phyloP scores from a whole-genome alignment of 371 early-diverging fungal genomes.

The Syncephalis fuscata region DNA sequence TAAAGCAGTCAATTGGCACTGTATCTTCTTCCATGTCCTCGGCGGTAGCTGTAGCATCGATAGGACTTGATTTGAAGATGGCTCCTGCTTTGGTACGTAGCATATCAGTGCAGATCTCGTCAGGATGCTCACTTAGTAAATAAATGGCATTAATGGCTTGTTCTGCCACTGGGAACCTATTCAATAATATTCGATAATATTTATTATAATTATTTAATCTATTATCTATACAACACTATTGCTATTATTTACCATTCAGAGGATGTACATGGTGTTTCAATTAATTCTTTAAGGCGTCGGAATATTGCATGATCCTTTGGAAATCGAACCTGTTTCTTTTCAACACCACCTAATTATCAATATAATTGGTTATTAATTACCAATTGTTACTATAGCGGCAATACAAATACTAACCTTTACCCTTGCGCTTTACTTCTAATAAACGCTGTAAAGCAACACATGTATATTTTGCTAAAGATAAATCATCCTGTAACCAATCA shows the following conservation, averaged over 20 bases:
- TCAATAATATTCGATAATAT: neutral
- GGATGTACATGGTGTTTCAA: constrained; percentile 35
- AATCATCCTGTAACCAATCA: constrained; percentile 43
- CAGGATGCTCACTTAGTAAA: constrained; percentile 74
- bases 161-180: constrained; percentile 77
- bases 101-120: constrained; percentile 52
- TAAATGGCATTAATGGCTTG: constrained; percentile 86
- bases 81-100: constrained; percentile 36
- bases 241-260: constrained; percentile 43
- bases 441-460: constrained; percentile 79
- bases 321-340: constrained; percentile 38
- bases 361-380: no score
- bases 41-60: neutral
- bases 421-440: constrained; percentile 11
- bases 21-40: constrained; percentile 1
- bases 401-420: no score
- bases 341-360: neutral
- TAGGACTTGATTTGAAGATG: constrained; percentile 10
- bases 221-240: no score
- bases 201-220: no score
- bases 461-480: constrained; percentile 68
- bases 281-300: constrained; percentile 31
- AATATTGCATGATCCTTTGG: constrained; percentile 60
- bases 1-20: constrained; percentile 3
- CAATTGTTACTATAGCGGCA: no score